These are phyloP conservation scores for Dendrobium officinale DNA, from an alignment of 106 monocot genomes.

Conservation along the genomic window DNA sequence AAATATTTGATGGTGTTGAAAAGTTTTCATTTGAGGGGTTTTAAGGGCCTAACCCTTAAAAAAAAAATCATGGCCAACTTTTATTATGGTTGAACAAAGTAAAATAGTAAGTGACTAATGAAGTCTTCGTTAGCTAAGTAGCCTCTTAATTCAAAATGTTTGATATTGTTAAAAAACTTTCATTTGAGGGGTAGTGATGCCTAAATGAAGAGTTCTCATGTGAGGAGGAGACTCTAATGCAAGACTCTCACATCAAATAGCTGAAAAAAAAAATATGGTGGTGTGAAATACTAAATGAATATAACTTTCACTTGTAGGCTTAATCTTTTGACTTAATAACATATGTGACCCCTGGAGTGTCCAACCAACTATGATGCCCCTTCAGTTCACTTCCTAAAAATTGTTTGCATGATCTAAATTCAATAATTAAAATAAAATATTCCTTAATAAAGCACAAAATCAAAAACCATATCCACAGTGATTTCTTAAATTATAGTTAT, in stretches of 20 bases:
- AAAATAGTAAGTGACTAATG: neutral
- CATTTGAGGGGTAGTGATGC: neutral
- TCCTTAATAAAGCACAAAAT: neutral
- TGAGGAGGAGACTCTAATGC: neutral
- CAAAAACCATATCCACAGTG: neutral
- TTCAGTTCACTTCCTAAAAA: neutral
- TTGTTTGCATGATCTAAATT: neutral
- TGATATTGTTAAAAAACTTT: neutral
- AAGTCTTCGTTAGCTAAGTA: neutral
- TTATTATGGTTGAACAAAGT: neutral
- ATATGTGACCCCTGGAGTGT: neutral
- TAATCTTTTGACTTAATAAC: neutral
- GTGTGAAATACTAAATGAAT: neutral
- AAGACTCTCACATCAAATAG: neutral
- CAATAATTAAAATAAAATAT: neutral
- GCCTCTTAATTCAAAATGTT: neutral
- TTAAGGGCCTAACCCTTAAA: too few species aligned
- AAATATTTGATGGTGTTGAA: neutral
- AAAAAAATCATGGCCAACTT: neutral
- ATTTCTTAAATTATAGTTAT: neutral
- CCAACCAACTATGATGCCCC: neutral
- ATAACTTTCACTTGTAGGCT: too few species aligned
- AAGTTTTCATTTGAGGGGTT: neutral
- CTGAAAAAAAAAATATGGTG: neutral
- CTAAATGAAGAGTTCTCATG: neutral